A percentile compares a stretch with the other conserved stretches of the same genome.
Conservation (phyloP, 306 rosid species). For the Macrotyloma uniflorum region DNA sequence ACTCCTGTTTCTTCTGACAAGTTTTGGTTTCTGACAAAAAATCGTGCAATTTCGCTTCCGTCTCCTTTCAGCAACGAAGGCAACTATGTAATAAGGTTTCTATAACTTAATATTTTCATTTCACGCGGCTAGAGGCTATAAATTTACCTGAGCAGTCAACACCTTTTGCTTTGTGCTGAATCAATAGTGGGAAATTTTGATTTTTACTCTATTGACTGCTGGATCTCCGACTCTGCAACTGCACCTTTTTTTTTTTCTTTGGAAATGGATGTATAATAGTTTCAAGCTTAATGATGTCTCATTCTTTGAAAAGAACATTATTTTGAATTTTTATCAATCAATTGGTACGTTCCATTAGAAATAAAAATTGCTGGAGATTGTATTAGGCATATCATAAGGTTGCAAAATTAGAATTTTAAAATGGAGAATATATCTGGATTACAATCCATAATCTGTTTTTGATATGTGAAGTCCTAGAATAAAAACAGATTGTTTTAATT, state of each 20-base stretch:
- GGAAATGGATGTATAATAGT: neutral
- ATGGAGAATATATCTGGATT: conserved; percentile 16
- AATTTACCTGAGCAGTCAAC: neutral
- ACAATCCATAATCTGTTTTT: conserved; percentile 8
- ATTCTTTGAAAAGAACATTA: neutral
- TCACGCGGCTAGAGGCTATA: neutral
- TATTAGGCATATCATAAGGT: conserved; percentile 22
- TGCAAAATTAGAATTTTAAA: conserved; percentile 11
- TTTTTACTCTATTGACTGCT: neutral
- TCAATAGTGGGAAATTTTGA: neutral
- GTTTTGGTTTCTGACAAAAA: conserved; percentile 89
- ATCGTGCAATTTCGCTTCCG: conserved; percentile 77
- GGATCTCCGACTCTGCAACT: conserved; percentile 27
- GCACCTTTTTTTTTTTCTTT: neutral
- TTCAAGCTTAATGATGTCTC: conserved; percentile 3
- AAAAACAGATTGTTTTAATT: neutral
- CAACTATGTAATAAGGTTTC: conserved; percentile 89
- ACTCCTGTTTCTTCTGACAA: conserved; percentile 87
- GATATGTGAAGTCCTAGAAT: neutral
- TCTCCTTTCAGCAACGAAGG: conserved; percentile 78
- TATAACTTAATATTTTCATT: neutral
- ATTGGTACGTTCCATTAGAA: conserved; percentile 24
- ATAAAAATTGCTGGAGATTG: conserved; percentile 8
- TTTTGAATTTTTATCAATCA: neutral
- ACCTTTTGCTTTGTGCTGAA: conserved; percentile 7